Evolutionary conservation across 495 filamentous ascomycete genomes (phyloP).

Genomic region (Annulohypoxylon stygium): DNA sequence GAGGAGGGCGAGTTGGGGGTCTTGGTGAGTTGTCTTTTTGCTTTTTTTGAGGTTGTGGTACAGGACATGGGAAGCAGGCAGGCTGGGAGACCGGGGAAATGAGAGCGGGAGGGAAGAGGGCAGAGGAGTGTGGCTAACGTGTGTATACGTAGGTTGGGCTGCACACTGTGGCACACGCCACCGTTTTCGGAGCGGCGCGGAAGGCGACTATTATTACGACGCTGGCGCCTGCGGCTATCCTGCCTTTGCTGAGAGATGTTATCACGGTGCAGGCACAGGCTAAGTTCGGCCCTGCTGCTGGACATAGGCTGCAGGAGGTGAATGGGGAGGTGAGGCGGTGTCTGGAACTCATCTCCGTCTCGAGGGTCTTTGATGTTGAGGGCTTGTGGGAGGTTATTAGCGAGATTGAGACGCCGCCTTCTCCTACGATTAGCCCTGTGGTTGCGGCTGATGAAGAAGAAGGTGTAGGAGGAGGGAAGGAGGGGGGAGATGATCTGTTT

Average conservation of each 20-base stretch:
- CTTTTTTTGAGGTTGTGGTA: neutral
- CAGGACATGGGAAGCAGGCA: neutral
- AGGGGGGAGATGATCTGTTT: neutral
- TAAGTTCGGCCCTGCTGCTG: slow-evolving; percentile 29
- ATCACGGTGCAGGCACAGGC: slow-evolving; percentile 48
- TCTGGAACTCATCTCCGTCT: slow-evolving; percentile 66
- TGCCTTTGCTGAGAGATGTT: slow-evolving; percentile 52
- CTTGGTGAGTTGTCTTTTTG: slow-evolving; percentile 50
- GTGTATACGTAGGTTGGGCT: slow-evolving; percentile 56
- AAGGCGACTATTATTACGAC: slow-evolving; percentile 56
- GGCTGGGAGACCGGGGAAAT: neutral
- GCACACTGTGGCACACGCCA: slow-evolving; percentile 52
- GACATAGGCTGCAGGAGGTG: slow-evolving; percentile 24
- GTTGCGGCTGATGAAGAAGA: neutral
- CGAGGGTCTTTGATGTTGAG: slow-evolving; percentile 70
- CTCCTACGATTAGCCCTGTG: neutral
- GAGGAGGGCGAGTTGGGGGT: slow-evolving; percentile 58
- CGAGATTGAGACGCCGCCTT: slow-evolving; percentile 54
- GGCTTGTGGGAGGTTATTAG: slow-evolving; percentile 68
- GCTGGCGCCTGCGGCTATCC: slow-evolving; percentile 47
- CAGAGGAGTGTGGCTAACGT: slow-evolving; percentile 1
- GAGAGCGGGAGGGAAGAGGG: neutral
- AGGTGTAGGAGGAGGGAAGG: neutral
- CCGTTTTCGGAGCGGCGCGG: slow-evolving; percentile 37
- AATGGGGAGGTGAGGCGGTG: slow-evolving; percentile 47